phyloP scores from a whole-genome alignment of 2,329 filamentous ascomycete species.

The Colletotrichum noveboracense region DNA sequence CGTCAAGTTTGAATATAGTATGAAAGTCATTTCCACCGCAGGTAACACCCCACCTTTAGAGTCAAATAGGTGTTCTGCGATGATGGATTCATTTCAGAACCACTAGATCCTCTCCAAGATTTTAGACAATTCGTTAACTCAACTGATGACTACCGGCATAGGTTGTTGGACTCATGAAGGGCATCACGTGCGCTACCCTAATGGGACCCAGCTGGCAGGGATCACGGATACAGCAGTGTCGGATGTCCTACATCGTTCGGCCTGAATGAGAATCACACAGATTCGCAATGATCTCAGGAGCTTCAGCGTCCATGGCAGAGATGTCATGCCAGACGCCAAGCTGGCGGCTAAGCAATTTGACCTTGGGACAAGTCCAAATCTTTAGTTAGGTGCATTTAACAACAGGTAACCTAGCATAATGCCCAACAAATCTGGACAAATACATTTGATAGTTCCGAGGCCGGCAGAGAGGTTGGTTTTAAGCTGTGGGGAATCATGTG shows the following conservation, averaged over 20 bases:
- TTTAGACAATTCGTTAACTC: rapidly evolving
- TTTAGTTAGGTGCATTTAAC: neutral
- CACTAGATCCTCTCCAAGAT: neutral
- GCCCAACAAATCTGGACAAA: neutral
- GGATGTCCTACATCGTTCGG: rapidly evolving
- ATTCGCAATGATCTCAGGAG: neutral
- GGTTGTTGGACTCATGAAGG: neutral
- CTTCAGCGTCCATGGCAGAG: neutral
- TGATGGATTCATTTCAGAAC: neutral
- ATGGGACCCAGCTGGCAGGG: neutral
- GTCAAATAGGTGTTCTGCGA: neutral
- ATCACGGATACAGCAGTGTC: rapidly evolving
- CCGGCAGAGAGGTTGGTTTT: neutral
- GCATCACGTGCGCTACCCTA: neutral
- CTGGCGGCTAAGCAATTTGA: neutral
- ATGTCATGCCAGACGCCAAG: neutral
- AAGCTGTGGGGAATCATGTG: neutral
- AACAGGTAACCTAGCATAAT: neutral
- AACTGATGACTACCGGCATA: neutral
- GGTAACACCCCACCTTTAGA: rapidly evolving
- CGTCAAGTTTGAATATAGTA: neutral
- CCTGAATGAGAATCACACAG: rapidly evolving
- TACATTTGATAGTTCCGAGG: neutral
- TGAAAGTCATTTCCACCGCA: neutral
- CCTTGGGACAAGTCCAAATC: neutral